Evolutionary conservation across 768 basidiomycete species (phyloP).

Genomic region (Suillus fuscotomentosus): DNA sequence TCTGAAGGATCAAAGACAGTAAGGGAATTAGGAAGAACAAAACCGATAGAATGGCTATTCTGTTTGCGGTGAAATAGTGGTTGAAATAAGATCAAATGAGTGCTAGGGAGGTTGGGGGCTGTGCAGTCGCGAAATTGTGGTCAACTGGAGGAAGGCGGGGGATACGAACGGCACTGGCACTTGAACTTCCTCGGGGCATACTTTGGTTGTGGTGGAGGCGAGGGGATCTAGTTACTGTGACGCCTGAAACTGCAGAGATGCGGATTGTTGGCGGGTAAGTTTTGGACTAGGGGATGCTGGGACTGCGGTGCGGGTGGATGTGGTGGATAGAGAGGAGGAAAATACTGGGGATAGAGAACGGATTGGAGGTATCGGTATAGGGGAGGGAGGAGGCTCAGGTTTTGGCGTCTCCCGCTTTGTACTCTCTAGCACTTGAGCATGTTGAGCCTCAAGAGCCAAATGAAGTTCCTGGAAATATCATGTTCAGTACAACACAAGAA

Average conservation of each 20-base stretch:
- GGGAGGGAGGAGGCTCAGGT: slow-evolving; percentile 15
- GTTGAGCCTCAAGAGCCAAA: slow-evolving; percentile 30
- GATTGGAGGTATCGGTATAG: slow-evolving; percentile 24
- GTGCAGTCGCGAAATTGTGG: slow-evolving; percentile 3
- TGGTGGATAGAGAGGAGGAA: slow-evolving; percentile 70
- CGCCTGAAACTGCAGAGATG: slow-evolving; percentile 23
- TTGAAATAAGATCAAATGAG: too few relatives aligned
- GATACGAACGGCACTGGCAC: slow-evolving; percentile 12
- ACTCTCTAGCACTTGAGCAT: slow-evolving; percentile 28
- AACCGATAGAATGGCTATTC: neutral
- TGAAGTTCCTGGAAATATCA: slow-evolving; percentile 11
- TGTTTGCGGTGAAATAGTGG: too few relatives aligned
- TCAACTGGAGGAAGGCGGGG: slow-evolving; percentile 12
- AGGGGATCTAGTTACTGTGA: slow-evolving; percentile 23
- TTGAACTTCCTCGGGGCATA: slow-evolving; percentile 14
- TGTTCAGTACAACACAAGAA: slow-evolving; percentile 9
- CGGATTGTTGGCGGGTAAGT: slow-evolving; percentile 10
- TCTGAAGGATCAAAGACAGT: slow-evolving; percentile 24
- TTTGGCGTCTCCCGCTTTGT: slow-evolving; percentile 6
- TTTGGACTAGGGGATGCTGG: slow-evolving; percentile 34
- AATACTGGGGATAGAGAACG: slow-evolving; percentile 47
- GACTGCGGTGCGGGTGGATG: slow-evolving; percentile 70
- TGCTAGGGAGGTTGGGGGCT: too few relatives aligned
- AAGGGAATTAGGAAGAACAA: too few relatives aligned
- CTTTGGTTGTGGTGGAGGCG: slow-evolving; percentile 7